Conservation (phyloP, 192 early-diverging fungal species). For the Coemansia sp. region DNA sequence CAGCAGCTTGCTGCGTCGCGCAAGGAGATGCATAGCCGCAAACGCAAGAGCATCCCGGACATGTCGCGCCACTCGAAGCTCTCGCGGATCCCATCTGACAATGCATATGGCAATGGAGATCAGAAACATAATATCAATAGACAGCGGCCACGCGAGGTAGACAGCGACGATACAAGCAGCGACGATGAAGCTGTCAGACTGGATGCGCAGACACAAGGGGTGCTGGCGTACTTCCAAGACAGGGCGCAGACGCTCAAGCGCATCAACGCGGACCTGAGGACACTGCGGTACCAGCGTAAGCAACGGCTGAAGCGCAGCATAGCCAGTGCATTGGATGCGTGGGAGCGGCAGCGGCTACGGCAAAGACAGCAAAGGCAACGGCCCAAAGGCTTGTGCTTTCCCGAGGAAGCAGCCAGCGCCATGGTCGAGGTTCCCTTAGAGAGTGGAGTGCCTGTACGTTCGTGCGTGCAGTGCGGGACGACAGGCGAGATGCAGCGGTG, state of each 20-base stretch:
- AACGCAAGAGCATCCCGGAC: constrained; percentile 54
- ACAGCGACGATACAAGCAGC: constrained; percentile 6
- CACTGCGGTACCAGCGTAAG: constrained; percentile 35
- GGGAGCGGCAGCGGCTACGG: constrained; percentile 15
- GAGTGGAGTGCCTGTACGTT: neutral
- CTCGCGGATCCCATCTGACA: constrained; percentile 39
- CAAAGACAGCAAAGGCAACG: neutral
- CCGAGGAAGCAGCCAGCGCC: neutral
- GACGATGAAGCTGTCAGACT: constrained; percentile 6
- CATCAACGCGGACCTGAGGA: constrained; percentile 20
- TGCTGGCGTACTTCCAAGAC: constrained; percentile 15
- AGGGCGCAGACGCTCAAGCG: constrained; percentile 24
- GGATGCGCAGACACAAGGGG: constrained; percentile 9
- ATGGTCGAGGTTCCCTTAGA: neutral
- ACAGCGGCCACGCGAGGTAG: neutral
- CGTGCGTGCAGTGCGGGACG: constrained; percentile 40
- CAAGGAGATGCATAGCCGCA: constrained; percentile 26
- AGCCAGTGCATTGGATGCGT: constrained; percentile 18
- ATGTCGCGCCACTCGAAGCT: constrained; percentile 45
- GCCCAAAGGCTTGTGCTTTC: neutral
- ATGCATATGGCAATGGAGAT: constrained; percentile 4
- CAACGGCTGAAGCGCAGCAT: constrained; percentile 37
- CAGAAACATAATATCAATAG: neutral
- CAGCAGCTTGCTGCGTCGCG: neutral
- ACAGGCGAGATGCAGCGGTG: constrained; percentile 32